phyloP scores from a whole-genome alignment of 192 early-diverging fungal genomes.

The Spizellomyces sp. region DNA sequence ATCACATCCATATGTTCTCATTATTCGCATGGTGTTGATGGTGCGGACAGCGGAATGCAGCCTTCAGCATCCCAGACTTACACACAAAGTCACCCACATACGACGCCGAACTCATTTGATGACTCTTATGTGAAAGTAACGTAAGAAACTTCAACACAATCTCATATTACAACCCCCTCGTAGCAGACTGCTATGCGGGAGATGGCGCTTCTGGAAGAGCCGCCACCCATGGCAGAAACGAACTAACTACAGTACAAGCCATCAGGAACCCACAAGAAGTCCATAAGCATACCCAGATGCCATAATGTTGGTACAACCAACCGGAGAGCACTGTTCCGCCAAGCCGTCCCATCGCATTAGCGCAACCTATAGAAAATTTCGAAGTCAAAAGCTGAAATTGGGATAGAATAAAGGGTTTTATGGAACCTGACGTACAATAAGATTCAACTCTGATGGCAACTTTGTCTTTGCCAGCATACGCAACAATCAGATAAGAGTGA shows the following conservation, averaged over 20 bases:
- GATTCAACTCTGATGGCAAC: conserved; percentile 40
- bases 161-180: too few relatives aligned
- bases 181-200: too few relatives aligned
- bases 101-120: too few relatives aligned
- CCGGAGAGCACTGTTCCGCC: conserved; percentile 25
- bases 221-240: conserved; percentile 23
- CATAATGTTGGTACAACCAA: conserved; percentile 33
- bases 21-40: too few relatives aligned
- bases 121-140: too few relatives aligned
- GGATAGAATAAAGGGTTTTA: too few relatives aligned
- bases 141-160: too few relatives aligned
- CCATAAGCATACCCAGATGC: conserved; percentile 32
- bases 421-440: conserved; percentile 25
- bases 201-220: too few relatives aligned
- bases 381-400: not conserved
- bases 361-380: conserved; percentile 23
- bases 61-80: too few relatives aligned
- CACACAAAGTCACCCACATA: too few relatives aligned
- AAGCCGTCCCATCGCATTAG: conserved; percentile 30
- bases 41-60: too few relatives aligned
- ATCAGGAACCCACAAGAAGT: conserved; percentile 23
- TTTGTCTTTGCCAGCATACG: conserved; percentile 39
- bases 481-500: conserved; percentile 41
- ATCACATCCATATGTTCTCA: too few relatives aligned
- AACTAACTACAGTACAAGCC: conserved; percentile 10